Base-by-base conservation (phyloP, 192 early-diverging fungal genomes). In the Paraglomus brasilianum region DNA sequence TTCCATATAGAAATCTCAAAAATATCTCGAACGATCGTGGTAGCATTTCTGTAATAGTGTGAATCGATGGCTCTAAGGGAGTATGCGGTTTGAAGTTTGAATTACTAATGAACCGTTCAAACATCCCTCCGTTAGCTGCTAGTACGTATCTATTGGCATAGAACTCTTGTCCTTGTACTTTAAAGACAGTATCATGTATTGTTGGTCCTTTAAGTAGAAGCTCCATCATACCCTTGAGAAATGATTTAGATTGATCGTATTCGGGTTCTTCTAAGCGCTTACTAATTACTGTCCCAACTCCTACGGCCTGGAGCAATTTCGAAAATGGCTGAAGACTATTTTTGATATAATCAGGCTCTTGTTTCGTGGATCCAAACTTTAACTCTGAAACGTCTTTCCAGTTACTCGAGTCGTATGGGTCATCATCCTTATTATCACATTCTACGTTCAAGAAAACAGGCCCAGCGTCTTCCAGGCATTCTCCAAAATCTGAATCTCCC, bases 111-210 rank as follows among this genome's bases (percentile, higher is more conserved):
- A 65, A 50, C 49, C 11, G 30, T 17, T 50, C 0, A 8, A 65
- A 65, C 46, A 49, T 3, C 13, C 49, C 38, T 38, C 45, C 46
- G 15, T n/a, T 65, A n/a, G 62, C 46, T 17, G 62, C 46, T 1
- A 65, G 47, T 7, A 48, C 15, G 14, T 17, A 48, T 65, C 62
- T 44, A 46, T 36, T 65, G 36, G 47, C 14, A 9, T 5, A n/a
- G 38, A 65, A 49, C 8, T 14, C 24, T 17, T 65, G 45, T 4
- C 43, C 43, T 39, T 49, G 30, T 24, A 65, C 46, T 40, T 30
- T 39, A 49, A 65, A 65, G 40, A 47, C 15, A 14, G 49, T 47
- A 4, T 65, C 62, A 40, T 65, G 62, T n/a, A 65, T 38, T 7
- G 0, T 38, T 15, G 7, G 8, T 9, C 49, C 36, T 49, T 48